Evolutionary conservation across 139 green algal species (phyloP), one percentile per base, ranked within the genome.

Genomic region (Haematococcus lacustris): DNA sequence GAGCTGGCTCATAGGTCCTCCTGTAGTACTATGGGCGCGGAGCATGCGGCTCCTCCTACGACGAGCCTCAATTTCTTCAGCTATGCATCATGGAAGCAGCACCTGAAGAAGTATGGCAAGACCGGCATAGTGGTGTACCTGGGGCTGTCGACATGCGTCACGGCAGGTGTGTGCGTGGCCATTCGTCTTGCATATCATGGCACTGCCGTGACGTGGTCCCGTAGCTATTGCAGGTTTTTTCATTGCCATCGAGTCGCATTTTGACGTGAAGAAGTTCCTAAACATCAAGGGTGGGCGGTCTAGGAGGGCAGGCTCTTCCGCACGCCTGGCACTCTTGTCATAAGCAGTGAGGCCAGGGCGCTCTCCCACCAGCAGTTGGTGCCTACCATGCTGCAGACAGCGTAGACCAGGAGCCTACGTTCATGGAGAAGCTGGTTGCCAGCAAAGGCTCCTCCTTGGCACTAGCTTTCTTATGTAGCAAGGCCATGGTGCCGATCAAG

Each of bases 221-320:
- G n/a, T n/a, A n/a, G n/a, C n/a, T n/a, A n/a, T n/a, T 64, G 53
- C 78, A 86, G 83, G 83, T 37, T 89, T 85, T 38, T 89, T 86
- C 61, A 64, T 86, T 5, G 83, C 83, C 3, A 86, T 89, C 34
- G 71, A 89, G 62, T 51, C 47, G 5, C 73, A 86, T 35, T 66
- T 89, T 3, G 83, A 89, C 40, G 83, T 89, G 1, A 83, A 78
- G 68, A 75, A 79, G 38, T 35, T 86, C 6, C 59, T 86, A 13
- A 73, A 73, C 7, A 77, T 81, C 3, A 78, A 78, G 68, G 73
- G 80, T 82, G 34, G n/a, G n/a, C n/a, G n/a, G n/a, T n/a, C n/a
- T n/a, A n/a, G n/a, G n/a, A n/a, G n/a, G n/a, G n/a, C n/a, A n/a
- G n/a, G n/a, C n/a, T n/a, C n/a, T n/a, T n/a, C n/a, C n/a, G n/a